Percentiles rank a stretch among this genome's conserved stretches.
phyloP scores from a whole-genome alignment of 2,329 filamentous ascomycete genomes.

The Albophoma yamanashiensis region DNA sequence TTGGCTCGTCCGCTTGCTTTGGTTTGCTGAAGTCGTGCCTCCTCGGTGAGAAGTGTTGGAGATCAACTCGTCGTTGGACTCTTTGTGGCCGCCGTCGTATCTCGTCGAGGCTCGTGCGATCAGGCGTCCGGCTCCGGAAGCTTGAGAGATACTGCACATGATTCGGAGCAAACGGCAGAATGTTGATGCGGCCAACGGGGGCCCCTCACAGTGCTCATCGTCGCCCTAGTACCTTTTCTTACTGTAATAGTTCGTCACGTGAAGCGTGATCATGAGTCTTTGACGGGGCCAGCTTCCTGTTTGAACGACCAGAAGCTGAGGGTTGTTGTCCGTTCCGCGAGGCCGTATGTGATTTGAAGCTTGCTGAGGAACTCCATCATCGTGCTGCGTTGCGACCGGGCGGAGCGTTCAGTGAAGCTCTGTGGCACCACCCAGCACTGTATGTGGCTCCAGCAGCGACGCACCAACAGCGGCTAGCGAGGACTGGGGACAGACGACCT shows the following conservation, averaged over 20 bases:
- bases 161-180: conserved; percentile 18
- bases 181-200: conserved; percentile 10
- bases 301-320: neutral
- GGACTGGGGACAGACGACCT: conserved; percentile 3
- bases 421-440: conserved; percentile 1
- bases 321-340: too few species aligned
- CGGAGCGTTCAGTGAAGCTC: neutral
- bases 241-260: conserved; percentile 25
- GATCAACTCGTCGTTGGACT: neutral
- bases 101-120: neutral
- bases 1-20: neutral
- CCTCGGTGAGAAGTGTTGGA: neutral
- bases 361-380: neutral
- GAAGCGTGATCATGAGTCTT: conserved; percentile 19
- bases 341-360: neutral
- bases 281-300: conserved; percentile 12
- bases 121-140: neutral
- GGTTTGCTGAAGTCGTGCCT: neutral
- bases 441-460: conserved; percentile 2
- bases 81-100: too few species aligned
- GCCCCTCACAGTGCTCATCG: conserved; percentile 14
- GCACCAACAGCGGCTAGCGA: conserved; percentile 2
- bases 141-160: conserved; percentile 1
- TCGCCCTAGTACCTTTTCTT: neutral
- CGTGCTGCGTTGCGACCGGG: neutral